Conservation (phyloP, 1,139 yeast species). For the Kazachstania sp. region DNA sequence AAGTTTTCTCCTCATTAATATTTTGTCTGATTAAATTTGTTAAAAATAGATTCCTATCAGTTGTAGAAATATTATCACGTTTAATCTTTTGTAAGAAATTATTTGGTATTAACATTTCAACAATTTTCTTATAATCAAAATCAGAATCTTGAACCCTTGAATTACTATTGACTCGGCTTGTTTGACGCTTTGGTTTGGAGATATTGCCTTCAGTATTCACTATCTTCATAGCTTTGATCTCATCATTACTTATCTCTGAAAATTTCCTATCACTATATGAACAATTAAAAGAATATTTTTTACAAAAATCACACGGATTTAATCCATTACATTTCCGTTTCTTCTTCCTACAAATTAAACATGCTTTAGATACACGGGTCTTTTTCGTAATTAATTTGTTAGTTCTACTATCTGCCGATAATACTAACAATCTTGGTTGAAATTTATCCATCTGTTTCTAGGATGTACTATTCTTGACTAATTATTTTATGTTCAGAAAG, state of each 20-base stretch:
- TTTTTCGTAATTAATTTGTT: slow-evolving; percentile 37
- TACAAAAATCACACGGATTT: slow-evolving; percentile 80
- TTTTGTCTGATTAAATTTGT: slow-evolving; percentile 3
- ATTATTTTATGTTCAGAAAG: not conserved
- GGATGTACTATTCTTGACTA: not conserved
- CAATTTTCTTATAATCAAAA: slow-evolving; percentile 9
- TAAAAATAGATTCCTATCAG: slow-evolving; percentile 6
- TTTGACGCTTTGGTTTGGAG: not conserved
- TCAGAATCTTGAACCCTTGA: slow-evolving; percentile 6
- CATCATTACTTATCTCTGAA: not conserved
- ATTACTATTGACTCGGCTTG: not conserved
- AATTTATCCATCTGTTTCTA: not conserved
- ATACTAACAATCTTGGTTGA: slow-evolving; percentile 19
- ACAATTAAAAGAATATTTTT: slow-evolving; percentile 65
- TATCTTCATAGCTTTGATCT: slow-evolving; percentile 31
- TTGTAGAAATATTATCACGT: not conserved
- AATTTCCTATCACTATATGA: slow-evolving; percentile 39
- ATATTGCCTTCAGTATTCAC: slow-evolving; percentile 10
- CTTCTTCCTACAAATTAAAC: slow-evolving; percentile 69
- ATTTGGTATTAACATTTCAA: slow-evolving; percentile 8
- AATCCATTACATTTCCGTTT: slow-evolving; percentile 86
- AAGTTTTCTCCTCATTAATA: slow-evolving; percentile 4
- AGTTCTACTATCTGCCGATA: slow-evolving; percentile 21
- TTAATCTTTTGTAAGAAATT: slow-evolving; percentile 7
- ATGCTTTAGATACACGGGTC: slow-evolving; percentile 72